Evolutionary conservation across 1,139 yeast genomes (phyloP), one percentile per base, ranked within the genome.

Genomic region (Pichia sp.): DNA sequence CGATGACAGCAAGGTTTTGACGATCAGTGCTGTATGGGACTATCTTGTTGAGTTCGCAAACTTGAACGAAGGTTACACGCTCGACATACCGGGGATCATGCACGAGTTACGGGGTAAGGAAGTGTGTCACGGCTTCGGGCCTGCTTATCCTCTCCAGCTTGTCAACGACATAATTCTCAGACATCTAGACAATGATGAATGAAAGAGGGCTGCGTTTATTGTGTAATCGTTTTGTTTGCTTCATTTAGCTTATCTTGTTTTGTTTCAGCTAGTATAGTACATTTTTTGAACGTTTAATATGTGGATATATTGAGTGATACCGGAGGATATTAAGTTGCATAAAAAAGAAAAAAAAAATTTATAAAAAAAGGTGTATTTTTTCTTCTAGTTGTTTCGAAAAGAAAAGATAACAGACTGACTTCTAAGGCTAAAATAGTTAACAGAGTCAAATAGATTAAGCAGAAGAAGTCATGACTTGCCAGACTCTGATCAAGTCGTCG

Each of bases 401-500:
- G 37, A 34, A 34, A 34, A 34, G 37, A 34, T 34, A 34, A 34
- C 18, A n/a, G 37, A 31, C 8, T 12, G 37, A 34, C 37, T 34
- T 34, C 37, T 34, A 34, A 6, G 37, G 6, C 7, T 18, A 13
- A 31, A 31, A 7, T n/a, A 6, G 28, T 25, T 9, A 16, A 42
- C 10, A 42, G 7, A 25, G n/a, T 6, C 12, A 31, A 31, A 26
- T 12, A 28, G 43, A 28, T 51, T 51, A 51, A 51, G 54, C 52
- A 16, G 74, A 74, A 71, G 95, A 83, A 80, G 96, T 90, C 97
- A 91, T 91, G 70, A 93, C 96, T 85, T 93, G 98, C 98, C 98
- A 93, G 79, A 91, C 99, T 83, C 99, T 93, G 84, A 93, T 91
- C 73, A 87, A 83, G 83, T 89, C 89, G 80, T 93, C 99, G 72